A percentile compares a stretch with the other conserved stretches of the same genome.
Evolutionary conservation across 805 yeast genomes (phyloP).

Genomic region (Candida vartiovaarae): DNA sequence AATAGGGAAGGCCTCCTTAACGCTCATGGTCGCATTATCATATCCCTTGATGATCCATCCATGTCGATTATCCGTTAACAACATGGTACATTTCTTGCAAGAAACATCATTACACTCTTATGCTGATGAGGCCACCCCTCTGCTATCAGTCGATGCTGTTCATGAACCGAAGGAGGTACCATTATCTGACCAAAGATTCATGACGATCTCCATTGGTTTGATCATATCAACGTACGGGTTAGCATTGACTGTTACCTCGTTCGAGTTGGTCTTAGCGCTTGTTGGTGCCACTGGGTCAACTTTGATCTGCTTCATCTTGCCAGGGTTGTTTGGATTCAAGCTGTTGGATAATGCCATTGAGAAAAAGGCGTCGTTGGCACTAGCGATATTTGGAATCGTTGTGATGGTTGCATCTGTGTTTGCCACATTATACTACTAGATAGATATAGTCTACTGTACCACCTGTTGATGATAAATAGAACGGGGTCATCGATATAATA

Average conservation of each 20-base stretch:
- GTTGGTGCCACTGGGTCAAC: slow-evolving; percentile 86
- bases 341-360: slow-evolving; percentile 25
- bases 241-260: slow-evolving; percentile 54
- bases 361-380: slow-evolving; percentile 43
- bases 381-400: slow-evolving; percentile 60
- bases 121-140: slow-evolving; percentile 6
- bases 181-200: slow-evolving; percentile 38
- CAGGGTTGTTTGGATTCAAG: slow-evolving; percentile 70
- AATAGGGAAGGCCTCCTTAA: slow-evolving; percentile 55
- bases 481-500: no score
- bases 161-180: slow-evolving; percentile 30
- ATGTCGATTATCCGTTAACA: slow-evolving; percentile 65
- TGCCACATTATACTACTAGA: slow-evolving; percentile 25
- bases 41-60: slow-evolving; percentile 81
- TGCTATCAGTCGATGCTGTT: slow-evolving; percentile 12
- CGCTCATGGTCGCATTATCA: slow-evolving; percentile 66
- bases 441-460: not conserved
- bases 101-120: slow-evolving; percentile 7
- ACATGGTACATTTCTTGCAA: slow-evolving; percentile 44
- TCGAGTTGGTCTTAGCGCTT: slow-evolving; percentile 62
- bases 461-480: no score
- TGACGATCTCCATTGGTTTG: slow-evolving; percentile 40
- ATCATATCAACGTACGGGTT: slow-evolving; percentile 42
- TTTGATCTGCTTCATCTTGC: slow-evolving; percentile 67
- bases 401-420: slow-evolving; percentile 65